Conservation (phyloP, 768 basidiomycete genomes). For the Strobilomyces echinocephalus region DNA sequence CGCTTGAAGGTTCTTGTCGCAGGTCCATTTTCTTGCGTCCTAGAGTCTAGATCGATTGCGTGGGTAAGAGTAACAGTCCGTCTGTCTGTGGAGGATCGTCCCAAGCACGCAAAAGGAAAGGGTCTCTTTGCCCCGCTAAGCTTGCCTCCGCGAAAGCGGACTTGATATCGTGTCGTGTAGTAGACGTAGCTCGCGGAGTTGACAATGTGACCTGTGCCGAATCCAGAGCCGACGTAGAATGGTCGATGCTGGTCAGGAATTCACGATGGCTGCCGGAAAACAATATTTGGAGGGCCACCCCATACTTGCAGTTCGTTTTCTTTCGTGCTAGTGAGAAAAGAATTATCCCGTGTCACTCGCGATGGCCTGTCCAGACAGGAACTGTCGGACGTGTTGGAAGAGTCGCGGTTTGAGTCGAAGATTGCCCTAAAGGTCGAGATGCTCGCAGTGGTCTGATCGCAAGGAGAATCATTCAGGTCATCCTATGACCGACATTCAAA, state of each 20-base stretch:
- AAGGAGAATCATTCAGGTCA: not conserved
- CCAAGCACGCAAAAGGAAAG: not conserved
- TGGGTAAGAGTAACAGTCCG: not conserved
- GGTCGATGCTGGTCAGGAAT: not conserved
- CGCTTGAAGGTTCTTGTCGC: not conserved
- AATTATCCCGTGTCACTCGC: not conserved
- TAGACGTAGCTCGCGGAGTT: conserved; percentile 32
- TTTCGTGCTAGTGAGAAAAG: not conserved
- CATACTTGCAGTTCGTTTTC: no score
- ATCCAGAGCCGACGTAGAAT: conserved; percentile 25
- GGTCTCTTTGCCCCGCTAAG: not conserved
- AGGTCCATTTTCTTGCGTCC: not conserved
- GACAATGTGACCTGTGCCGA: conserved; percentile 20
- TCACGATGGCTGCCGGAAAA: not conserved
- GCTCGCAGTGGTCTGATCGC: not conserved
- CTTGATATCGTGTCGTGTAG: conserved; percentile 16
- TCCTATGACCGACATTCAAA: not conserved
- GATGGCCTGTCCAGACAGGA: not conserved
- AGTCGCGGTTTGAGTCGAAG: not conserved
- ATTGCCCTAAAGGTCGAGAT: not conserved
- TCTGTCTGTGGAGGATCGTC: not conserved
- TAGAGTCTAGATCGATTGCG: not conserved
- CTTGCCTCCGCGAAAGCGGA: conserved; percentile 28
- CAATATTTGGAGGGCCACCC: not conserved
- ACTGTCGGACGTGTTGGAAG: not conserved